Evolutionary conservation across 768 basidiomycete genomes (phyloP), one percentile per base, ranked within the genome.

Genomic region (Ramaria sp.): DNA sequence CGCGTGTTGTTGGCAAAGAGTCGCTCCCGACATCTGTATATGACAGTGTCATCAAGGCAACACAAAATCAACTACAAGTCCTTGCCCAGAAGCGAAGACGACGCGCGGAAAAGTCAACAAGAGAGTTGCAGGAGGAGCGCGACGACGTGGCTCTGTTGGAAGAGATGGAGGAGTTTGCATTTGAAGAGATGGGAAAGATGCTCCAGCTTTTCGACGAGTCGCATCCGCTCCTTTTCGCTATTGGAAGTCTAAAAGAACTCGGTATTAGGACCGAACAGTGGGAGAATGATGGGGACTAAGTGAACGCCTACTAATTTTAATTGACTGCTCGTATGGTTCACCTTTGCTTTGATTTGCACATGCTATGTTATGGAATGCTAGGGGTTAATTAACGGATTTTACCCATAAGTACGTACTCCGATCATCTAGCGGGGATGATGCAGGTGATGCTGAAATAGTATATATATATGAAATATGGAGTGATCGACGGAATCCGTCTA

Each of bases 121-220:
- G 54, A 17, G 68, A 66, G 53, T 54, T 64, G 45, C 45, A 73
- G 55, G 78, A 81, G 54, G 85, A 88, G 51, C 71, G 72, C 57
- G 86, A 89, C 60, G 87, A 90, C 60, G 69, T 87, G 61, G 78
- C 78, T 66, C 66, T 89, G 53, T 65, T 87, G 39, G 86, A 91
- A 67, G 88, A 91, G 73, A 83, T 89, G 70, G 88, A 89, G 66
- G 87, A 87, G 56, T 88, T 85, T 64, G 84, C 82, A 62, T 66
- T 89, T 61, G 87, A 89, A 66, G 88, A 89, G 66, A 88, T 90
- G 82, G 76, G 70, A 46, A 84, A 80, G 74, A 73, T 85, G 69
- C 63, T 88, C 53, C 60, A 63, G 43, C 60, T 72, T 59, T 71
- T 90, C 55, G 83, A 88, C 61, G 60, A 68, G 24, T 75, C 75